Evolutionary conservation across 2,329 filamentous ascomycete species (phyloP), one percentile per base, ranked within the genome.

Genomic region (Colletotrichum abscissum): DNA sequence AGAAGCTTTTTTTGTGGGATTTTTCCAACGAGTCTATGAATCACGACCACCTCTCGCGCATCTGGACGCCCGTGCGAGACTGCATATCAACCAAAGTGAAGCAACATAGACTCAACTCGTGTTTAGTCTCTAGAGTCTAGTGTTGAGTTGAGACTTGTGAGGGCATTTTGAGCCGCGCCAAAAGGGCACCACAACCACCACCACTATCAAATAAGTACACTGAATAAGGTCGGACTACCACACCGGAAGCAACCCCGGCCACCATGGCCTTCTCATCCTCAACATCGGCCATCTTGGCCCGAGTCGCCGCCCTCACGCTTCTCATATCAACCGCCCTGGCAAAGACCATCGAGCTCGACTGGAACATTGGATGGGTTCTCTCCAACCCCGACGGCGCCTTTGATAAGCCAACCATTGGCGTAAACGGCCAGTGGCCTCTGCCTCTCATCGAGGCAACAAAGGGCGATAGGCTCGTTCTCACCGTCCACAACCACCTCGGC

Each of bases 381-480:
- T 87, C 88, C 9, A 88, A 89, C 65, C 92, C 92, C 0, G 92
- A 93, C 83, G 90, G 90, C 3, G 78, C 84, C 46, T 84, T 86
- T 35, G 80, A 84, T 9, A 86, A 92, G 57, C 86, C 89, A 35
- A 86, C 89, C 1, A 90, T 93, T 77, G 91, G 90, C 12, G 89
- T 94, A 78, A 94, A 94, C 77, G 86, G 86, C 14, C 79, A 89
- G 79, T 92, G 92, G 89, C 92, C 92, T 3, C 86, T 90, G 30
- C 92, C 92, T 1, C 79, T 84, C 14, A 88, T 92, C 57, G 85
- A 87, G 67, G 89, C 88, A 8, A 86, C 84, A 66, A 85, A 87
- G 73, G 89, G 89, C 64, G 89, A 91, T 73, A 83, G 81, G 19
- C 75, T 89, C 49, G 79, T 87, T 12, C 81, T 89, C 56, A 86